phyloP scores from a whole-genome alignment of 2,329 filamentous ascomycete genomes.

The Ophioceras dolichostomum region DNA sequence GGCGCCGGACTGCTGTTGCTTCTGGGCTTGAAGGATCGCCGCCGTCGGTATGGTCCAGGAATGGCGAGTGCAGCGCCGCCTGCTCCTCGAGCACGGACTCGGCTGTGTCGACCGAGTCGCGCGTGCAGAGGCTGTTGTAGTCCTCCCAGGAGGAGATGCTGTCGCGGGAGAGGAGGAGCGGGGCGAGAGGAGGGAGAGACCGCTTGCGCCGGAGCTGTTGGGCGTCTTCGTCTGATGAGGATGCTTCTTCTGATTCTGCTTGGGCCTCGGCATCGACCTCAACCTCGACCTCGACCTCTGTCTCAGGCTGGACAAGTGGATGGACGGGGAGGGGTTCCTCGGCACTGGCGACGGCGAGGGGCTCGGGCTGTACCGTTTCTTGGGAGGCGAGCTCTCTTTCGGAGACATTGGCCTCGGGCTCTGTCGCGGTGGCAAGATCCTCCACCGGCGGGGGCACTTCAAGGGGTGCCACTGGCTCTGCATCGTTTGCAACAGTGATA shows the following conservation, averaged over 20 bases:
- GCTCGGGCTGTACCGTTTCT: neutral
- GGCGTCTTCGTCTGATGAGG: too few relatives aligned
- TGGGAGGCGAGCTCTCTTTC: neutral
- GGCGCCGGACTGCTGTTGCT: neutral
- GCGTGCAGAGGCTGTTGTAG: neutral
- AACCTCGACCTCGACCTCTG: too few relatives aligned
- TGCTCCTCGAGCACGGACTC: neutral
- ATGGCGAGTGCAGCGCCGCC: too few relatives aligned
- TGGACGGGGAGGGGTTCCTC: neutral
- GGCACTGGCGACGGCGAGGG: neutral
- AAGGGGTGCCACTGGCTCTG: too few relatives aligned
- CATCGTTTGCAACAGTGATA: too few relatives aligned
- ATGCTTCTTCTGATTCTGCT: too few relatives aligned
- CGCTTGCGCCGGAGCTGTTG: neutral
- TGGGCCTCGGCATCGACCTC: too few relatives aligned
- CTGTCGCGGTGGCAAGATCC: too few relatives aligned
- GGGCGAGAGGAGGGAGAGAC: neutral
- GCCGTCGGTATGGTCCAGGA: too few relatives aligned
- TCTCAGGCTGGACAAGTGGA: neutral
- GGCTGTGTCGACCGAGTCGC: slow-evolving; percentile 7
- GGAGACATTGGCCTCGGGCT: neutral
- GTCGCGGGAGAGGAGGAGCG: neutral
- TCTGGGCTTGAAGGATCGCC: too few relatives aligned
- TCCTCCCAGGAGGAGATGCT: slow-evolving; percentile 10
- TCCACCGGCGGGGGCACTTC: too few relatives aligned